Base-by-base conservation (phyloP, 2,329 filamentous ascomycete genomes). In the Leptodontidium sp. region DNA sequence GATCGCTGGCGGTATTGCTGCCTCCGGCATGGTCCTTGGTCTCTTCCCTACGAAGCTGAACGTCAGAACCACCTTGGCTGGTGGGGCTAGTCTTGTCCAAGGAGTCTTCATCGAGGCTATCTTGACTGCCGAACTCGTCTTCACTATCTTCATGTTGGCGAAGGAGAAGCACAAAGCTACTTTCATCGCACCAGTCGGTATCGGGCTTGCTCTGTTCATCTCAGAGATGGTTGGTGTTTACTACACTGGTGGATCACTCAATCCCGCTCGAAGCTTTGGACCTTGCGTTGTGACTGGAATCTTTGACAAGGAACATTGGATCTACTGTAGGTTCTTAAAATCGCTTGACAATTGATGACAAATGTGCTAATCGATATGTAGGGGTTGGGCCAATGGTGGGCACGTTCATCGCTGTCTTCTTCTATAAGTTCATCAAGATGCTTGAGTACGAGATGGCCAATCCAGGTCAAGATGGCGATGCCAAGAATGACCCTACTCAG, bases 401-500 rank as follows among this genome's bases (percentile, higher is more conserved):
- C 0, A 72, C 83, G 0, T 67, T 84, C 8, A 74, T 88, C 15
- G 85, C 86, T 1, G 82, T 80, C 24, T 80, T 67, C n/a, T 82
- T 86, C 52, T 88, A 86, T 77, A 81, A 79, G 64, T 71, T 85
- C 12, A 79, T 88, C 69, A 86, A 86, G 77, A 75, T 80, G 59
- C 78, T 87, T 21, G 81, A 87, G 65, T 88, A 87, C 75, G 78
- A 84, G 77, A 83, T 83, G 81, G 82, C 81, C 12, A 84, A 84
- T 69, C 82, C 82, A 26, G 82, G 82, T 14, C 82, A 83, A 26
- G 82, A 84, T 70, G 82, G 82, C 32, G 82, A 83, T 66, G 76
- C 79, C 45, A 65, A 73, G 29, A 83, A 83, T 58, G 82, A 84
- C 72, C 81, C 82, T 9, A 82, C 81, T 17, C 78, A 80, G 73